Base-by-base conservation (phyloP, 164 flowering plant genomes). In the Macadamia integrifolia region DNA sequence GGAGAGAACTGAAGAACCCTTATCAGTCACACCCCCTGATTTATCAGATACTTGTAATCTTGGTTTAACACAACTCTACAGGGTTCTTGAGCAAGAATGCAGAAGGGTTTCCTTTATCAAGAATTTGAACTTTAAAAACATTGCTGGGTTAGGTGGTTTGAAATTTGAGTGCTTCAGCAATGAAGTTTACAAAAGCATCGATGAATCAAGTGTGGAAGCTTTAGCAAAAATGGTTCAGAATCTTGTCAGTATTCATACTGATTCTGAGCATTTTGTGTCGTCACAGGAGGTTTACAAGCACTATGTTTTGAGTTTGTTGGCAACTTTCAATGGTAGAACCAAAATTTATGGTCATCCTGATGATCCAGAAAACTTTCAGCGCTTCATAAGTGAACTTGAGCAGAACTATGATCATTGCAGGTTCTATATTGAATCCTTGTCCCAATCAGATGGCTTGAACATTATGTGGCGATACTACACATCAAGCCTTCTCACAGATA, bases 41-140 rank as follows among this genome's bases (percentile, higher is more conserved):
- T 71, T 52, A 65, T 50, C 60, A 28, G 64, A 70, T 57, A 18
- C 31, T 28, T 68, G 60, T 67, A 35, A 71, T 71, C 43, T 63
- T 63, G 72, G 74, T 42, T 73, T 87, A 18, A 73, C 85, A 71
- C 80, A 70, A 55, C 88, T 78, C 55, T 90, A 80, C 77, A 78
- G 82, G 80, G 70, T 86, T 64, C 71, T 88, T 66, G 87, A 78
- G 80, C 84, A 89, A 74, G 97, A 90, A 80, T 94, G 99, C 69
- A 61, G 60, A 63, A 83, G 85, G 74, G 81, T 92, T 61, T 81
- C 98, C 65, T 84, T 83, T 66, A 76, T 94, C 35, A 70, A 73
- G 69, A 75, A 74, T 65, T 77, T 94, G 70, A 80, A 94, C 82
- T 92, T 92, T 79, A 94, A 94, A 81, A 88, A 88, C 66, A 80